A percentile compares a stretch with the other conserved stretches of the same genome.
Conservation (phyloP, 2,329 filamentous ascomycete species). For the Sporothrix pseudoabietina region DNA sequence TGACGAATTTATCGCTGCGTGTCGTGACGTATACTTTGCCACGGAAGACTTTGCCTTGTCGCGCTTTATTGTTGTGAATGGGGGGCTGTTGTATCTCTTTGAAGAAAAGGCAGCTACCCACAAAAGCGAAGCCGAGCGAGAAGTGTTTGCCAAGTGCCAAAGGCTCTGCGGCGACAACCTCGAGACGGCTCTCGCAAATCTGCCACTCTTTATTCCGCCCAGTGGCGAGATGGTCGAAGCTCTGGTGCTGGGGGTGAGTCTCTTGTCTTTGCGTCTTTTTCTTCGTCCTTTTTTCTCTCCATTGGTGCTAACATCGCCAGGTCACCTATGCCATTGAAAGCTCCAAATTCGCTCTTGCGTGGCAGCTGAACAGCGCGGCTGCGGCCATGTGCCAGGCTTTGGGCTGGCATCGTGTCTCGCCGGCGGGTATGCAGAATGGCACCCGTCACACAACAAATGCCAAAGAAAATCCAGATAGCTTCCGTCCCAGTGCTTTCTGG, state of each 20-base stretch:
- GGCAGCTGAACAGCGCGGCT: conserved; percentile 62
- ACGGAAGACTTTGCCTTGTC: conserved; percentile 38
- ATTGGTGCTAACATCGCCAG: neutral
- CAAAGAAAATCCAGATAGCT: neutral
- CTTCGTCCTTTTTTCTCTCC: neutral
- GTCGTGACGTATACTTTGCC: conserved; percentile 44
- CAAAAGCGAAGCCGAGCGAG: conserved; percentile 34
- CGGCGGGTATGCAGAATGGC: conserved; percentile 36
- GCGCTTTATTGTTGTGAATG: conserved; percentile 55
- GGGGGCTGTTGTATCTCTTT: conserved; percentile 54
- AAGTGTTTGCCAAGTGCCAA: conserved; percentile 40
- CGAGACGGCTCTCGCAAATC: conserved; percentile 38
- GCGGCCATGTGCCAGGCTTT: conserved; percentile 63
- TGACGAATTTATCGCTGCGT: conserved; percentile 54
- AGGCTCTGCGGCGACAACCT: conserved; percentile 35
- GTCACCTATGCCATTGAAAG: conserved; percentile 64
- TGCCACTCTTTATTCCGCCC: conserved; percentile 60
- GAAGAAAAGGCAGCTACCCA: conserved; percentile 45
- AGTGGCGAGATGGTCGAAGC: conserved; percentile 59
- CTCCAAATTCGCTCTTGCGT: conserved; percentile 64
- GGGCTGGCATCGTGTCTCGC: conserved; percentile 58
- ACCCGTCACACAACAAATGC: neutral
- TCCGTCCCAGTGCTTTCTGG: conserved; percentile 37
- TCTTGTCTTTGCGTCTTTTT: neutral
- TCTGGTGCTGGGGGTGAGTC: conserved; percentile 51